phyloP scores from a whole-genome alignment of 2,329 filamentous ascomycete genomes.

The Alternaria triticina region DNA sequence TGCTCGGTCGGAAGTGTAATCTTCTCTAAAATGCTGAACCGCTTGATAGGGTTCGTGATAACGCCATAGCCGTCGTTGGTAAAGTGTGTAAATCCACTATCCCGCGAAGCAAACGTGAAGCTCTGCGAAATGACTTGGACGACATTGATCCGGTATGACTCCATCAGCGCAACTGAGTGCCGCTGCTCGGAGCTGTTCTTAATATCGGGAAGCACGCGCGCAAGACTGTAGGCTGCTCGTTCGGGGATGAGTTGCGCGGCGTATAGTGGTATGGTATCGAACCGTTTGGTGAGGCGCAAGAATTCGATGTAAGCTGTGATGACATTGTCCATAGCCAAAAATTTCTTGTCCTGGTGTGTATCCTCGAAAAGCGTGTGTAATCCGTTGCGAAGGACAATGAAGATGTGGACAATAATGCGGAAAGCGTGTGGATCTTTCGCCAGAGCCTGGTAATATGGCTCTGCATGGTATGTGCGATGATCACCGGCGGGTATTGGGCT shows the following conservation, averaged over 20 bases:
- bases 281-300: conserved; percentile 71
- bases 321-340: conserved; percentile 70
- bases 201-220: conserved; percentile 77
- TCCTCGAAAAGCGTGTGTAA: conserved; percentile 19
- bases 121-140: conserved; percentile 76
- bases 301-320: conserved; percentile 83
- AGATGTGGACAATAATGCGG: conserved; percentile 59
- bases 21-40: conserved; percentile 59
- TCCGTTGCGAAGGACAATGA: conserved; percentile 68
- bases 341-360: conserved; percentile 20
- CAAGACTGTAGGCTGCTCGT: conserved; percentile 73
- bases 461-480: conserved; percentile 26
- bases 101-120: conserved; percentile 52
- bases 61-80: conserved; percentile 19
- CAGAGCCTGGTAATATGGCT: conserved; percentile 40
- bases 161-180: conserved; percentile 75
- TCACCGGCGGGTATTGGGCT: conserved; percentile 26
- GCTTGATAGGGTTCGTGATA: conserved; percentile 36
- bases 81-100: conserved; percentile 37
- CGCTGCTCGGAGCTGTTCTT: conserved; percentile 69
- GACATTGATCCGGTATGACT: conserved; percentile 74
- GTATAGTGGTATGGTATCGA: conserved; percentile 80
- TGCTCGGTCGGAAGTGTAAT: conserved; percentile 44
- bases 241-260: conserved; percentile 75
- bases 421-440: conserved; percentile 52